These are phyloP conservation scores for Arabis hirsuta DNA, from an alignment of 345 rosid species.

Conservation along the genomic window DNA sequence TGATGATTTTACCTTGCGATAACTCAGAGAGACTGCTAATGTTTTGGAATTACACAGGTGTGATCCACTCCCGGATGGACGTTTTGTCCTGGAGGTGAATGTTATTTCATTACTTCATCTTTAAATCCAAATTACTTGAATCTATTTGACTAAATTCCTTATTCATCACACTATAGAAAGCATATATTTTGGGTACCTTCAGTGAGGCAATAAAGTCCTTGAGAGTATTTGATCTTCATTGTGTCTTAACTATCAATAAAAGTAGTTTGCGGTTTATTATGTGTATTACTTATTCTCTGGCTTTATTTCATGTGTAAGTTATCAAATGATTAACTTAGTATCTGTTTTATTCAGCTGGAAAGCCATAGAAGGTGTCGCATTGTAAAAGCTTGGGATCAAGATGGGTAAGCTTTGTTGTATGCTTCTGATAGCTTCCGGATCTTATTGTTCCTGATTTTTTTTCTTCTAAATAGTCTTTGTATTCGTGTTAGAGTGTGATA, in stretches of 20 bases:
- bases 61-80: constrained; percentile 93
- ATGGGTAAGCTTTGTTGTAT: constrained; percentile 71
- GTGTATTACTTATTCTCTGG: background rate
- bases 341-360: constrained; percentile 61
- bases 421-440: constrained; percentile 3
- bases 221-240: constrained; percentile 12
- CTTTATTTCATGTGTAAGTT: constrained; percentile 5
- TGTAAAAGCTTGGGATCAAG: constrained; percentile 86
- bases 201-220: background rate
- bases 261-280: background rate
- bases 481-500: constrained; percentile 1
- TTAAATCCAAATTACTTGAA: constrained; percentile 1
- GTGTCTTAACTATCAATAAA: background rate
- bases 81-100: constrained; percentile 80
- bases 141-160: background rate
- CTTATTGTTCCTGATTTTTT: background rate
- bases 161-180: background rate
- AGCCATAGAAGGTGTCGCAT: constrained; percentile 83
- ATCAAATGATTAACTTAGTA: constrained; percentile 17
- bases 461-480: background rate
- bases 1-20: background rate
- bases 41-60: constrained; percentile 59
- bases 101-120: background rate
- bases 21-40: constrained; percentile 22
- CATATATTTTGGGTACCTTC: background rate